phyloP scores from a whole-genome alignment of 164 flowering plant genomes.

The Protea cynaroides region DNA sequence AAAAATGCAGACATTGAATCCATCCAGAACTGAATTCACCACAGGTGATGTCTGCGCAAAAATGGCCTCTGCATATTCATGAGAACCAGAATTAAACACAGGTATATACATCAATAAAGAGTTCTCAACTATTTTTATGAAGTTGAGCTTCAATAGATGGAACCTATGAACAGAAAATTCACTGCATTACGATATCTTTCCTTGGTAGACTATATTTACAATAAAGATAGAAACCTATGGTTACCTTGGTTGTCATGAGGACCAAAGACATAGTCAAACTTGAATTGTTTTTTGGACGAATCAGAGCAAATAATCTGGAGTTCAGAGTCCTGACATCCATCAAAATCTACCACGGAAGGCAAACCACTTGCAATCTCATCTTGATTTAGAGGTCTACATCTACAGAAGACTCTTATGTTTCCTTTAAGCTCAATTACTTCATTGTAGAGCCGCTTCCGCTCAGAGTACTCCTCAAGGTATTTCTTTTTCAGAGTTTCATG shows the following conservation, averaged over 20 bases:
- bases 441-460: conserved; percentile 74
- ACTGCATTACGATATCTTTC: neutral
- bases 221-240: neutral
- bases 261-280: conserved; percentile 72
- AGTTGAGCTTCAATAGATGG: neutral
- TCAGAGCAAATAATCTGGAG: conserved; percentile 52
- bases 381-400: conserved; percentile 73
- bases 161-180: too few relatives aligned
- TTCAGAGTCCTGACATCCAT: conserved; percentile 56
- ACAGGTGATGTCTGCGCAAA: conserved; percentile 68
- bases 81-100: neutral
- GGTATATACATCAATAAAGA: neutral
- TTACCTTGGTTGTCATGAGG: conserved; percentile 82
- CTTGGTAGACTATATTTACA: neutral
- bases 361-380: conserved; percentile 52
- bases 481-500: conserved; percentile 50
- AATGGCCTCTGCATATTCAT: conserved; percentile 56
- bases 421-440: conserved; percentile 88
- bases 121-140: too few relatives aligned
- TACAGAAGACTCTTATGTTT: conserved; percentile 85
- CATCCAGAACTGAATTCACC: conserved; percentile 78
- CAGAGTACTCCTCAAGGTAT: conserved; percentile 47
- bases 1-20: conserved; percentile 85
- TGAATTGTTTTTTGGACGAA: conserved; percentile 68
- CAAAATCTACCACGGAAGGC: conserved; percentile 54